Evolutionary conservation across 2,329 filamentous ascomycete species (phyloP), one percentile per base, ranked within the genome.

Genomic region (Sporothrix protearum): DNA sequence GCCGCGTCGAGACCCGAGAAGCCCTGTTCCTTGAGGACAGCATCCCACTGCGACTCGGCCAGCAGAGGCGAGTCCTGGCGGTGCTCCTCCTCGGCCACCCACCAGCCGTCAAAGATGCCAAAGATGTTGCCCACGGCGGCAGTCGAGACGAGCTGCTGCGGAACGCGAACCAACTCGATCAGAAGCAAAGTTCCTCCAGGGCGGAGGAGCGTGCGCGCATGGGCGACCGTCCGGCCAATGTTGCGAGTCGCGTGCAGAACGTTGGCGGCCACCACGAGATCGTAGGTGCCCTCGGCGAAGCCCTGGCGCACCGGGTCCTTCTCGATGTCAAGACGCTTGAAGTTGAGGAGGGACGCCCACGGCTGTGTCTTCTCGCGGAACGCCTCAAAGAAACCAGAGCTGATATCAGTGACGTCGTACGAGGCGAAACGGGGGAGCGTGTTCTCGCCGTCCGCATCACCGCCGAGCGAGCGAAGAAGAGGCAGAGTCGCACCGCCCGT

Each of bases 391-490:
- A 81, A 82, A 19, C 78, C 79, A 2, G 77, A 71, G 2, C 79
- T 80, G 25, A 82, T 80, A 71, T 85, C 82, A 0, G 83, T 84
- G 74, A 78, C 85, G 3, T 80, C 81, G 73, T 84, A 85, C 12
- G 64, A 57, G 1, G 42, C 19, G 25, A 75, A 69, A n/a, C 71
- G 70, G 3, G 72, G 39, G 16, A 63, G 67, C 2, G 59, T 66
- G 30, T 66, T 61, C 36, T 8, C 6, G 45, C 49, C 70, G 57
- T 69, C 68, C 33, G 22, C 69, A 8, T 47, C 53, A 3, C 73
- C 53, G 1, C 72, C 73, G 12, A 75, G 73, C 1, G 71, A 53
- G 2, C 71, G 71, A 22, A 78, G 42, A 57, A 76, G 49, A 1
- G 72, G 66, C n/a, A 74, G 71, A 9, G 78, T 79, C 10, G 77